Evolutionary conservation across 2,329 filamentous ascomycete species (phyloP), one percentile per base, ranked within the genome.

Genomic region (Ceratocystis colombiana): DNA sequence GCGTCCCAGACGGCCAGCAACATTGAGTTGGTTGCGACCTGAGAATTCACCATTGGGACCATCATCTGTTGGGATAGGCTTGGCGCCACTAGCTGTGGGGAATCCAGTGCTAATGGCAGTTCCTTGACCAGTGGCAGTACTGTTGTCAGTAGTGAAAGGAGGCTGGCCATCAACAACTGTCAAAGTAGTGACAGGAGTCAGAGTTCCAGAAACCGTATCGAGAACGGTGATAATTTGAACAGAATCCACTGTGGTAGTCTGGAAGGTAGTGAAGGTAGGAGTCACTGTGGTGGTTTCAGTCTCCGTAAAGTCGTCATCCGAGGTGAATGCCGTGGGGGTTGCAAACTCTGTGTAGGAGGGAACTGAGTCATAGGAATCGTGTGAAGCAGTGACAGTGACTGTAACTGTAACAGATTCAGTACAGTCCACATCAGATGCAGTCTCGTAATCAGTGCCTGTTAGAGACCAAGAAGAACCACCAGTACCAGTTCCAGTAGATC

Each of bases 211-310:
- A 6, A 66, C 30, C 2, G 67, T 66, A 22, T 66, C 64, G 5
- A 66, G 57, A 10, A 68, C 59, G 0, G 67, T 68, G 20, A 68
- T 33, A 28, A 68, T 46, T 55, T 64, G 50, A 45, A 66, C 22
- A 2, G 67, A 61, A 8, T 61, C 44, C 5, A 68, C 61, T 25
- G 64, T 66, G 28, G 64, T 61, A 4, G 67, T 68, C 5, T 66
- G 61, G 17, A 64, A 44, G 20, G 28, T 48, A 12, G 64, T 64
- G 50, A 64, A 57, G 37, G 67, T 62, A 30, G 66, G 62, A 10
- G 68, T 68, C 37, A 48, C 37, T 22, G 64, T 68, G 12, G 55
- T 66, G n/a, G 64, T 68, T 37, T 61, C 66, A 41, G 25, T 41
- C 5, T 46, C 63, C 1, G 33, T 64, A 7, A 41, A 53, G 44